Conservation (phyloP, 192 early-diverging fungal genomes). For the Linnemannia hyalina region DNA sequence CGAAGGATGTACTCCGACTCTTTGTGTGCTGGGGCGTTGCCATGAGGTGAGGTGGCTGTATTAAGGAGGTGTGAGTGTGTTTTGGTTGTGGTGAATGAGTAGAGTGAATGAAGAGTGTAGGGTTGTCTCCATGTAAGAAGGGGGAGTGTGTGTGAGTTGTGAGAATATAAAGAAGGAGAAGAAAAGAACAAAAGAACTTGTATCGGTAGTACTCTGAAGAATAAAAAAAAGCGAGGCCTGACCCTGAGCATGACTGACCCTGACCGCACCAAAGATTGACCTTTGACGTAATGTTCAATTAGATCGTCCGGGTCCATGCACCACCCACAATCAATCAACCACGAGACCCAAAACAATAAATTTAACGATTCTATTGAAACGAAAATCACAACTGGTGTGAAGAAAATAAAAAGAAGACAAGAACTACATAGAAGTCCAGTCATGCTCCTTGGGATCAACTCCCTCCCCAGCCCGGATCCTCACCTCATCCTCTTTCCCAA, state of each 20-base stretch:
- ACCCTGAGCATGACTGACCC: background rate
- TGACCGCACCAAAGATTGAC: background rate
- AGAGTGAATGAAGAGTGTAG: background rate
- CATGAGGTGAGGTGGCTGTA: background rate
- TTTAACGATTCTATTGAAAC: too few relatives aligned
- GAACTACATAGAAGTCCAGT: constrained; percentile 4
- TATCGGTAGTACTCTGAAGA: background rate
- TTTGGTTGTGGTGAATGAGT: background rate
- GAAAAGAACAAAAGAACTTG: background rate
- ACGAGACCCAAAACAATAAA: too few relatives aligned
- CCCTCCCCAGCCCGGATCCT: background rate
- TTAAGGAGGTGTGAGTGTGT: background rate
- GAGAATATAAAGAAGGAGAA: too few relatives aligned
- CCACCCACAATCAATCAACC: too few relatives aligned
- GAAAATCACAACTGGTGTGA: too few relatives aligned
- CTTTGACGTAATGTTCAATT: constrained; percentile 8
- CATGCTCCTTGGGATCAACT: constrained; percentile 12
- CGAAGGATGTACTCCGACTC: background rate
- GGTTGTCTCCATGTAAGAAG: too few relatives aligned
- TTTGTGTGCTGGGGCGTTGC: background rate
- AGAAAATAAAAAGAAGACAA: background rate
- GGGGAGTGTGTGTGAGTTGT: background rate
- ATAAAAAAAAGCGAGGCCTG: background rate
- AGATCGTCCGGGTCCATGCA: too few relatives aligned
- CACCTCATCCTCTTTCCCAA: background rate